phyloP scores from a whole-genome alignment of 108 stramenopile species.

The Cylindrotheca closterium region DNA sequence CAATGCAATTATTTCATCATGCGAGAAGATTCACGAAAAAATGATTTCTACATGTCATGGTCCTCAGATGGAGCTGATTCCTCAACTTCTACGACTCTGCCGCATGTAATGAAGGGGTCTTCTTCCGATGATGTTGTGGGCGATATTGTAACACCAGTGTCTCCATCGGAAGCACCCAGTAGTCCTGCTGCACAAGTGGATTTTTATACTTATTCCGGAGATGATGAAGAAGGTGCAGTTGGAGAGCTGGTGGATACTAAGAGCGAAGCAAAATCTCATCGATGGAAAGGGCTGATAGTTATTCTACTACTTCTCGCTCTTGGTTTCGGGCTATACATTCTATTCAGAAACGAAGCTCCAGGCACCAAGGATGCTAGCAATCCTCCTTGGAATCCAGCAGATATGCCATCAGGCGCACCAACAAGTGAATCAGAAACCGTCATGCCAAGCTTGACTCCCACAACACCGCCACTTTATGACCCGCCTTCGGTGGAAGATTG shows the following conservation, averaged over 20 bases:
- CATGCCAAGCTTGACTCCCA: background rate
- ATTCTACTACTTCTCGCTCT: background rate
- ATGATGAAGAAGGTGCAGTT: background rate
- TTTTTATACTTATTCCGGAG: background rate
- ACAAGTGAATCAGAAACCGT: too few relatives aligned
- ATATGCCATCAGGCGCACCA: background rate
- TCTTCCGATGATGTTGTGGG: background rate
- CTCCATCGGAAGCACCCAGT: background rate
- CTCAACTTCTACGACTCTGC: background rate
- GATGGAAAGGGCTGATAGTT: background rate
- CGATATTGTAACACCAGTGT: background rate
- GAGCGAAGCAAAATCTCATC: background rate
- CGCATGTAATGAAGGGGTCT: background rate
- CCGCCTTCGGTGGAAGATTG: background rate
- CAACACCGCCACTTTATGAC: background rate
- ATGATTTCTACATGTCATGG: background rate
- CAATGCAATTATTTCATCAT: background rate
- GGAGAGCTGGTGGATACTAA: background rate
- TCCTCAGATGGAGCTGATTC: background rate
- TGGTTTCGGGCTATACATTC: background rate
- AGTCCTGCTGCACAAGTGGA: background rate
- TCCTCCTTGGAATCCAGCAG: background rate
- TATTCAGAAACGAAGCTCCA: background rate
- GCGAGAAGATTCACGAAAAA: background rate
- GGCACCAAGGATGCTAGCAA: background rate